These are phyloP conservation scores for Diaporthe ilicicola DNA, from an alignment of 2,329 filamentous ascomycete species.

Conservation along the genomic window DNA sequence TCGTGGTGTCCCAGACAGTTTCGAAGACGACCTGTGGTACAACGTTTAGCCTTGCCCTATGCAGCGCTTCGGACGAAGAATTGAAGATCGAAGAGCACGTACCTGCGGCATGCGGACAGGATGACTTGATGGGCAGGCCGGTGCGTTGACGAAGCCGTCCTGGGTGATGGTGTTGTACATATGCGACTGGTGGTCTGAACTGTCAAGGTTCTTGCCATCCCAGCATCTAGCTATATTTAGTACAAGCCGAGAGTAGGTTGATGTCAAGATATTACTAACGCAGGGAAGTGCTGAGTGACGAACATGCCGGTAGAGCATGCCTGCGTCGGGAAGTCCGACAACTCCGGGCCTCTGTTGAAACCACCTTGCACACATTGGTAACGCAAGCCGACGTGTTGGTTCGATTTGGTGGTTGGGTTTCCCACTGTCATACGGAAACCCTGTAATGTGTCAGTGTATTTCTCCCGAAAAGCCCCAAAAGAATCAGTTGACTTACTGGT, in stretches of 20 bases:
- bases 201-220: slow-evolving; percentile 66
- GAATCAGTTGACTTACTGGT: slow-evolving; percentile 35
- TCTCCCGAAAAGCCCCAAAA: neutral
- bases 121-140: slow-evolving; percentile 40
- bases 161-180: slow-evolving; percentile 40
- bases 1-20: slow-evolving; percentile 53
- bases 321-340: slow-evolving; percentile 44
- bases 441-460: slow-evolving; percentile 36
- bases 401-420: slow-evolving; percentile 36
- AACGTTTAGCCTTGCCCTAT: neutral
- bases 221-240: slow-evolving; percentile 55
- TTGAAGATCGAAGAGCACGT: neutral
- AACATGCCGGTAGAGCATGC: slow-evolving; percentile 52
- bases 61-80: too few species aligned
- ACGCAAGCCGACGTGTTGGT: slow-evolving; percentile 39
- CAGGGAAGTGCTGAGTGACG: slow-evolving; percentile 40
- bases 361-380: slow-evolving; percentile 44
- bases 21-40: slow-evolving; percentile 46
- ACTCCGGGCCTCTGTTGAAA: slow-evolving; percentile 40
- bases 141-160: slow-evolving; percentile 39
- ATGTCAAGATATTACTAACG: slow-evolving; percentile 51
- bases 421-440: slow-evolving; percentile 53
- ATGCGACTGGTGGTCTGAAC: slow-evolving; percentile 54
- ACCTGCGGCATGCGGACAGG: slow-evolving; percentile 44
- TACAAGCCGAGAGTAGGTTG: slow-evolving; percentile 47